Evolutionary conservation across 495 filamentous ascomycete genomes (phyloP), one percentile per base, ranked within the genome.

Genomic region (Staphylotrichum tortipilum): DNA sequence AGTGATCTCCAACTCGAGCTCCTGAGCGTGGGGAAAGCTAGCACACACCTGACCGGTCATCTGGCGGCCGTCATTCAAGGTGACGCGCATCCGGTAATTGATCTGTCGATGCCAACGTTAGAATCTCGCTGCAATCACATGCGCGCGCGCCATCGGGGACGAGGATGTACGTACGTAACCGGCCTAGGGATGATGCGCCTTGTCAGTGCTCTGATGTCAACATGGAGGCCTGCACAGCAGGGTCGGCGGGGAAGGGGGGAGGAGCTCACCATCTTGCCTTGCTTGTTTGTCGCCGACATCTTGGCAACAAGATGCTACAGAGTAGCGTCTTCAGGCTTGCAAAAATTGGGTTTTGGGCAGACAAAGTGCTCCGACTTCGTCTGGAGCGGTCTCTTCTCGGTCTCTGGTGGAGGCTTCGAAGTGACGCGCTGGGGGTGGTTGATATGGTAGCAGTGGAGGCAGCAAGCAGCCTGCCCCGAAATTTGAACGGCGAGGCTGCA

Each of bases 51-150:
- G 89, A 44, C 94, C 94, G 11, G 85, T 88, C 81, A 99, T 91
- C 69, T 97, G 91, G 56, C 92, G 84, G 58, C 89, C 86, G 76
- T 99, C 92, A 62, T 85, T 88, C 62, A 99, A 76, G 34, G 94
- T 97, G 55, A 95, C 85, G 66, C 89, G 81, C 94, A 99, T 97
- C 65, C 91, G 86, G 75, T 94, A 97, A 71, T 97, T 95, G 80
- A 99, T 94, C 92, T 98, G 67, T n/a, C n/a, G n/a, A n/a, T n/a
- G n/a, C n/a, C 14, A 12, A 39, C 18, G 64, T 76, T 52, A 78
- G 71, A 52, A 9, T 3, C 28, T 33, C 52, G 26, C 29, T 6
- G 33, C 14, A 7, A 49, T 37, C 44, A 17, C 15, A 7, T 36
- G 29, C n/a, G 22, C 26, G 10, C 6, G 10, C 14, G 34, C 21